Evolutionary conservation across 106 monocot species (phyloP), one percentile per base, ranked within the genome.

Genomic region (Dioscorea zingiberensis): DNA sequence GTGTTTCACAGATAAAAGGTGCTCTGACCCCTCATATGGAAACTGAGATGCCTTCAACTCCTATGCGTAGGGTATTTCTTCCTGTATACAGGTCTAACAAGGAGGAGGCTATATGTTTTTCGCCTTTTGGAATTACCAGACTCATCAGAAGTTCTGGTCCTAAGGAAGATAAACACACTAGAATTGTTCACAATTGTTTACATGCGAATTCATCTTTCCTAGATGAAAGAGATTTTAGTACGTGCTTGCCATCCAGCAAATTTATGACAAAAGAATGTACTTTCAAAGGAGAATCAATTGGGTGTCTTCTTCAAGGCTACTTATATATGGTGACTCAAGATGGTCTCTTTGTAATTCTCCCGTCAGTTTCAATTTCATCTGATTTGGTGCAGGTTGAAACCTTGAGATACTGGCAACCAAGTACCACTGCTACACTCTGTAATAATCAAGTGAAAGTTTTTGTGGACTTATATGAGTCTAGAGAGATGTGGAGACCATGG

Each of bases 321-420:
- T 70, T 95, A 54, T 95, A 95, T 77, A 62, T 91, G 60, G 72
- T 95, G 60, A 81, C 85, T 29, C 59, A 77, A 55, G 74, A 85
- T 63, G 87, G 85, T 18, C 76, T 95, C 30, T 95, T 69, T 79
- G 79, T 95, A 25, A 49, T 88, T 77, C 88, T 95, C 21, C 95
- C 95, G 30, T 86, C 88, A 63, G 22, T 87, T 83, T 83, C 78
- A 66, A 19, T 80, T 48, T 67, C 87, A 60, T 69, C 78, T 29
- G 48, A 54, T 76, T 21, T 48, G 6, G 18, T 62, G 22, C 63
- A 78, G 48, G 53, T 21, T 17, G 71, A 80, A 59, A 67, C 63
- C 47, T 25, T 59, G 8, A 76, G 78, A 53, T 79, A 76, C 64
- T 79, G 78, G 78, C 75, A 79, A 32, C 74, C 84, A 58, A 73